Percentiles rank a stretch among this genome's conserved stretches.
phyloP scores from a whole-genome alignment of 768 basidiomycete species.

The Aureoboletus auriporus region DNA sequence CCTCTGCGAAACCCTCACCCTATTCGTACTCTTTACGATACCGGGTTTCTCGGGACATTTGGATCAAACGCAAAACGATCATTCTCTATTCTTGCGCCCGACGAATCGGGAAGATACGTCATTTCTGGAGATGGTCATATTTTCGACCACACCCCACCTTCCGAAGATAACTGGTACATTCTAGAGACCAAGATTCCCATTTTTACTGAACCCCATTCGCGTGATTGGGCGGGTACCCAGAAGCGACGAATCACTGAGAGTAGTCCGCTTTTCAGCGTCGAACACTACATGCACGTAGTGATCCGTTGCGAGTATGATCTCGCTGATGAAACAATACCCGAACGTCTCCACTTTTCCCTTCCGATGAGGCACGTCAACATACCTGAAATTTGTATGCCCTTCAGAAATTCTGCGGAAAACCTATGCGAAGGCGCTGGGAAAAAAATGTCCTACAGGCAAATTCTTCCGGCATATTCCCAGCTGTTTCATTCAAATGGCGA shows the following conservation, averaged over 20 bases:
- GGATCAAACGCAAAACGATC: constrained; percentile 28
- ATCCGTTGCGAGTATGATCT: constrained; percentile 55
- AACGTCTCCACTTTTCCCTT: constrained; percentile 36
- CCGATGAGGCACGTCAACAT: constrained; percentile 52
- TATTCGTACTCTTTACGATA: constrained; percentile 41
- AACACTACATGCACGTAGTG: constrained; percentile 51
- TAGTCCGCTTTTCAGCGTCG: constrained; percentile 55
- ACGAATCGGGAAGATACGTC: constrained; percentile 43
- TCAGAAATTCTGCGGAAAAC: constrained; percentile 1
- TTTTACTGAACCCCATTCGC: constrained; percentile 5
- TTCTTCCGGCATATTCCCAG: constrained; percentile 74
- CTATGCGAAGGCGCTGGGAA: constrained; percentile 8
- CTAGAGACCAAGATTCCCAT: constrained; percentile 21
- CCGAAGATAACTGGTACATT: constrained; percentile 26
- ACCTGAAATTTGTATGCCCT: constrained; percentile 15
- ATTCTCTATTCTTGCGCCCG: constrained; percentile 47
- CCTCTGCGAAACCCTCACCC: constrained; percentile 56
- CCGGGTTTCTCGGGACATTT: constrained; percentile 35
- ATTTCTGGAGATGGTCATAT: constrained; percentile 49
- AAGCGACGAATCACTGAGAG: constrained; percentile 40
- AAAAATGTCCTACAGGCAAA: constrained; percentile 20
- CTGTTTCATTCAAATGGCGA: constrained; percentile 74
- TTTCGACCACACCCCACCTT: constrained; percentile 32
- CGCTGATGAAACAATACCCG: constrained; percentile 25
- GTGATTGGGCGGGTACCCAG: constrained; percentile 29